Evolutionary conservation across 495 filamentous ascomycete genomes (phyloP).

Genomic region (Penicillium antarcticum): DNA sequence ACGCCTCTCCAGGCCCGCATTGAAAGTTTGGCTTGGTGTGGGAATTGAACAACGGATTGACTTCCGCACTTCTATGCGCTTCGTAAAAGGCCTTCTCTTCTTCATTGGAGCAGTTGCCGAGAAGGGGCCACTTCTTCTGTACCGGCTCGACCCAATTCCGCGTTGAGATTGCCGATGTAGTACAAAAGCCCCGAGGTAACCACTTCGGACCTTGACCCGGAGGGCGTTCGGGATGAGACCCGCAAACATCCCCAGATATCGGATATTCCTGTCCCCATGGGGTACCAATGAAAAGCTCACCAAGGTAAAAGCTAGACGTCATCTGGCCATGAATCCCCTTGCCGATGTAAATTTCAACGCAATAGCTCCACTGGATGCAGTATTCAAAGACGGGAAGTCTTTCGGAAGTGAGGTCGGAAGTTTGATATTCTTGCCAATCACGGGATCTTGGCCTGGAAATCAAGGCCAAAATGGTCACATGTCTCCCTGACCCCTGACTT

Average conservation of each 20-base stretch:
- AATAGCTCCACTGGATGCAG: too few relatives aligned
- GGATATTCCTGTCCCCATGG: too few relatives aligned
- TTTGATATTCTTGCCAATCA: too few relatives aligned
- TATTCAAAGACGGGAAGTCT: too few relatives aligned
- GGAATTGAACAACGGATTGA: slow-evolving; percentile 3
- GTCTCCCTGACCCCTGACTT: too few relatives aligned
- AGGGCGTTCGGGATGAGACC: slow-evolving; percentile 2
- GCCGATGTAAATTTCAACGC: too few relatives aligned
- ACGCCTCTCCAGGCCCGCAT: slow-evolving; percentile 4
- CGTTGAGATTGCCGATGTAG: not conserved
- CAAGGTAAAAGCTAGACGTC: not conserved
- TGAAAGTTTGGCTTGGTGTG: slow-evolving; percentile 5
- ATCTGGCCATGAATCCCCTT: not conserved
- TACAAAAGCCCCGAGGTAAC: slow-evolving; percentile 12
- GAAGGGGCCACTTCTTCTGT: not conserved
- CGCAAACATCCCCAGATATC: not conserved
- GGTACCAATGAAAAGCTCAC: not conserved
- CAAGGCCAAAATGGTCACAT: too few relatives aligned
- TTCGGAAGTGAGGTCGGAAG: too few relatives aligned
- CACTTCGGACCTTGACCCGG: slow-evolving; percentile 13
- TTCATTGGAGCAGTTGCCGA: not conserved
- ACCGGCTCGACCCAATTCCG: not conserved
- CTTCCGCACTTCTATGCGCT: not conserved
- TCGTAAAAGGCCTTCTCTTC: not conserved
- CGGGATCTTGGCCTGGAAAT: too few relatives aligned